phyloP scores from a whole-genome alignment of 169 alveolate species.

The Plasmodium blacklocki region DNA sequence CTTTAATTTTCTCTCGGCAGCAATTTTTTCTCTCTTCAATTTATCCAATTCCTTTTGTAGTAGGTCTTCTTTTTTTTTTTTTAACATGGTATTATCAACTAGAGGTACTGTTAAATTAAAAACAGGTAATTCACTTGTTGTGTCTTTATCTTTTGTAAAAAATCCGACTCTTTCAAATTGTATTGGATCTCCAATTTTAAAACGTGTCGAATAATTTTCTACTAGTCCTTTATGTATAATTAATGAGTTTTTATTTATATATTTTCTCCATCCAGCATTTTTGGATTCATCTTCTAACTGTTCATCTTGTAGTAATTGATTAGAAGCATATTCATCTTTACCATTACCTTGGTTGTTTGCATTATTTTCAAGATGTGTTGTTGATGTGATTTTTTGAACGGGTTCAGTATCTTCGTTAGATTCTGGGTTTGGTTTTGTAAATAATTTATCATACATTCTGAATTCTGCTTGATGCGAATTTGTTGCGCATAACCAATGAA shows the following conservation, averaged over 20 bases:
- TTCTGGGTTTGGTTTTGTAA: constrained; percentile 86
- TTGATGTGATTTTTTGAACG: constrained; percentile 16
- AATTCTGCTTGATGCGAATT: constrained; percentile 84
- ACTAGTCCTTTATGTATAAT: constrained; percentile 77
- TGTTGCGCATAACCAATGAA: constrained; percentile 87
- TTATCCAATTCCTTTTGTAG: constrained; percentile 50
- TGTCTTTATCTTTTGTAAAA: constrained; percentile 87
- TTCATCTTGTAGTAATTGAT: constrained; percentile 31
- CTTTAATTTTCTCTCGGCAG: constrained; percentile 38
- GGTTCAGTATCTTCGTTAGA: constrained; percentile 26
- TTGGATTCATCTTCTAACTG: constrained; percentile 77
- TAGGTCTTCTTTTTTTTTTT: constrained; percentile 56
- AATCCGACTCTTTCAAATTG: constrained; percentile 91
- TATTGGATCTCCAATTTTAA: constrained; percentile 83
- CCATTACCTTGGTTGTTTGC: background rate
- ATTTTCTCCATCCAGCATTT: constrained; percentile 85
- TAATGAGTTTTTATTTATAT: constrained; percentile 86
- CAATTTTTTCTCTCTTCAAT: constrained; percentile 41
- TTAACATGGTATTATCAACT: constrained; percentile 78
- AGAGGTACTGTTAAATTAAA: constrained; percentile 85
- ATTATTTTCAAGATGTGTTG: background rate
- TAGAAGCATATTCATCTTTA: background rate
- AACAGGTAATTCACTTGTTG: constrained; percentile 77
- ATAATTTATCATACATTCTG: constrained; percentile 88
- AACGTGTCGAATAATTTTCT: constrained; percentile 73